These are phyloP conservation scores for Cordyceps cateniannulata DNA, from an alignment of 2,329 filamentous ascomycete species.

Conservation along the genomic window DNA sequence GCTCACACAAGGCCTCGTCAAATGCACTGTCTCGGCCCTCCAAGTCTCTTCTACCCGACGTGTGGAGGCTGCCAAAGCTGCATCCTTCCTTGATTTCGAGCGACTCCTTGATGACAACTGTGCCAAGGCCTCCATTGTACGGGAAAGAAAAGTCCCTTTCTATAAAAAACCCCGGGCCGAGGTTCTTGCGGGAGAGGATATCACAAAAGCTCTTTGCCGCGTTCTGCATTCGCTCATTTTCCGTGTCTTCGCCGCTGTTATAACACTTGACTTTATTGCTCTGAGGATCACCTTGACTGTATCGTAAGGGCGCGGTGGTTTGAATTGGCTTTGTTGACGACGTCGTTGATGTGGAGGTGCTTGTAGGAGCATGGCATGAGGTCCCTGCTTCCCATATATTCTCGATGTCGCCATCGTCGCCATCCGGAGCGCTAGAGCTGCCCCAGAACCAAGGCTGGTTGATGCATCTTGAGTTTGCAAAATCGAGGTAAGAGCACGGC, in stretches of 20 bases:
- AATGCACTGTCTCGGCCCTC: background rate
- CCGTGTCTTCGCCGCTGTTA: constrained; percentile 14
- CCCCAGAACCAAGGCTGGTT: background rate
- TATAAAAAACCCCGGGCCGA: constrained; percentile 1
- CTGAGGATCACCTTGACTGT: constrained; percentile 11
- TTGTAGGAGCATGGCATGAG: background rate
- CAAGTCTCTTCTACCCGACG: background rate
- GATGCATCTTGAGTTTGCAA: constrained; percentile 7
- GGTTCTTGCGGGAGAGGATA: background rate
- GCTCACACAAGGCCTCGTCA: background rate
- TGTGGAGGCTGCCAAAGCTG: background rate
- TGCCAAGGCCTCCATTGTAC: constrained; percentile 9
- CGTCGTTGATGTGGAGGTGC: background rate
- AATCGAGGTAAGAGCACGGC: constrained; percentile 6
- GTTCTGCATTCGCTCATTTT: constrained; percentile 7
- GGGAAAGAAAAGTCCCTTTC: background rate
- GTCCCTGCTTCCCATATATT: background rate
- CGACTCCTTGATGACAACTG: constrained; percentile 11
- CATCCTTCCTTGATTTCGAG: constrained; percentile 14
- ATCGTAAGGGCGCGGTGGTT: background rate
- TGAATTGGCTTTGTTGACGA: background rate
- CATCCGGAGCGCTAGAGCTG: background rate
- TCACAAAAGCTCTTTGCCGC: constrained; percentile 15
- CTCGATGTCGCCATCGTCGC: constrained; percentile 4
- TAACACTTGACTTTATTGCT: constrained; percentile 16